A percentile compares a stretch with the other conserved stretches of the same genome.
These are phyloP conservation scores for Capsella rubella DNA, from an alignment of 441 rosid genomes.

Conservation along the genomic window DNA sequence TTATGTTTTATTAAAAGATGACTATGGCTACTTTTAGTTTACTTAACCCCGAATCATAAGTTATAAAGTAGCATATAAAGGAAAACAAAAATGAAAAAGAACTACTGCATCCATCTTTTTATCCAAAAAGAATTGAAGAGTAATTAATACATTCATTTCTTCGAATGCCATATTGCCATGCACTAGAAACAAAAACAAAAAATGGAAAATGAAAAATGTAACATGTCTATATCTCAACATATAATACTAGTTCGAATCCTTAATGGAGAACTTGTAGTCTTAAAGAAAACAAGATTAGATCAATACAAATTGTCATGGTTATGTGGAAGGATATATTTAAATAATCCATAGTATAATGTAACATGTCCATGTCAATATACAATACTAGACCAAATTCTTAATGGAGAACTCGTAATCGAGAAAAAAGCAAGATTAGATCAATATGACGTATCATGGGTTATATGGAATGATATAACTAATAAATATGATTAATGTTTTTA, in stretches of 20 bases:
- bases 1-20: conserved; percentile 39
- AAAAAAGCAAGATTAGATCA: conserved; percentile 9
- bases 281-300: background rate
- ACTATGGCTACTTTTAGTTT: conserved; percentile 36
- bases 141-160: background rate
- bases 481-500: background rate
- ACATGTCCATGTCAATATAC: conserved; percentile 16
- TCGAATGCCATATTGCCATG: conserved; percentile 15
- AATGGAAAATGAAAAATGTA: background rate
- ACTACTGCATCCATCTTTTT: background rate
- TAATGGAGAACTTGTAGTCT: background rate
- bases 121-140: background rate
- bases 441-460: conserved; percentile 1
- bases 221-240: background rate
- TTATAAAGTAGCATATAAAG: background rate
- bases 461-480: background rate
- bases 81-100: background rate
- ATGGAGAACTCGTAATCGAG: background rate
- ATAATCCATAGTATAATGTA: background rate
- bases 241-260: background rate
- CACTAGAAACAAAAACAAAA: background rate
- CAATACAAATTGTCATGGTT: background rate
- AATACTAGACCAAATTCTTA: conserved; percentile 17
- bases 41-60: conserved; percentile 38
- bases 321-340: background rate